Conservation (phyloP, 768 basidiomycete species). For the Tylopilus balloui region DNA sequence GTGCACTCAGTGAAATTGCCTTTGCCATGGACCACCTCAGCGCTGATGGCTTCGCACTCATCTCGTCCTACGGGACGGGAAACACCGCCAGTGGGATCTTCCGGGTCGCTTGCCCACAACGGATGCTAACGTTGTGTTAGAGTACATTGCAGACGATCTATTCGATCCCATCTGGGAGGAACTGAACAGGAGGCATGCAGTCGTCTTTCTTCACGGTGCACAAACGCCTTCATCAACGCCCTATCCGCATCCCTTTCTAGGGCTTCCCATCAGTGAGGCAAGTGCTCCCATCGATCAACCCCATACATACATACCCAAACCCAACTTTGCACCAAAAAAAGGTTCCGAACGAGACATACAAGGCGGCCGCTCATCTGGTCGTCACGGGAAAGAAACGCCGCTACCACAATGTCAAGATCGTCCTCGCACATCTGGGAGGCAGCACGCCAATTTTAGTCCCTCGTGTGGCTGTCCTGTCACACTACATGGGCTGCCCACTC, state of each 20-base stretch:
- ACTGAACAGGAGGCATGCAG: conserved; percentile 51
- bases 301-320: background rate
- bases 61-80: conserved; percentile 64
- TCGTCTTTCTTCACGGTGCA: conserved; percentile 71
- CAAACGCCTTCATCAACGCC: conserved; percentile 63
- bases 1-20: conserved; percentile 53
- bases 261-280: conserved; percentile 68
- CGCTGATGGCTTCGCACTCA: conserved; percentile 61
- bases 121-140: conserved; percentile 32
- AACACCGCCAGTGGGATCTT: conserved; percentile 44
- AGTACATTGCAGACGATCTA: conserved; percentile 58
- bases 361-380: conserved; percentile 74
- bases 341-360: conserved; percentile 82
- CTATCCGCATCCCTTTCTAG: conserved; percentile 57
- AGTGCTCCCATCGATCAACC: conserved; percentile 8
- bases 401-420: conserved; percentile 54
- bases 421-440: conserved; percentile 75
- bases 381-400: conserved; percentile 65
- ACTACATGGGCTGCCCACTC: conserved; percentile 67
- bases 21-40: conserved; percentile 57
- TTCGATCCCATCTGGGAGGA: conserved; percentile 72
- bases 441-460: conserved; percentile 59
- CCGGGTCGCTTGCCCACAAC: background rate
- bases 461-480: conserved; percentile 63
- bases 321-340: conserved; percentile 24